Conservation (phyloP, 805 yeast genomes). For the Myxozyma geophila region DNA sequence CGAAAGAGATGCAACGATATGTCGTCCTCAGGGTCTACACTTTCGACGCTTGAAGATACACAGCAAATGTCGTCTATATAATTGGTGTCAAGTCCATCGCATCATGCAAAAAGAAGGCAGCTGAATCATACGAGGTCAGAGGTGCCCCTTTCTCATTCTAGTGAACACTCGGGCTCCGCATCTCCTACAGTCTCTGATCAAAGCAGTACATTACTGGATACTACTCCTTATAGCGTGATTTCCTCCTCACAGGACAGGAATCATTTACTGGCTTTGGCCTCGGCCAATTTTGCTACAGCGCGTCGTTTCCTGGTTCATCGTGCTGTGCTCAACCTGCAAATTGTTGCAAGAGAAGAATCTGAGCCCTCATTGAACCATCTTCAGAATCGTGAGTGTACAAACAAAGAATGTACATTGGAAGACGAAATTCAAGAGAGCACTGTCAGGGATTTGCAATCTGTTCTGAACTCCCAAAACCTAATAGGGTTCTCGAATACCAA, state of each 20-base stretch:
- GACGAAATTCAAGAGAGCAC: neutral
- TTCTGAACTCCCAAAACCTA: neutral
- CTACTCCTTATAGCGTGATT: neutral
- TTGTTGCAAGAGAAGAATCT: neutral
- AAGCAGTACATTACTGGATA: neutral
- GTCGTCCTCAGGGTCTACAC: neutral
- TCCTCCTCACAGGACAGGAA: neutral
- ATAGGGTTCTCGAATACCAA: neutral
- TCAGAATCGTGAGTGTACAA: too few relatives aligned
- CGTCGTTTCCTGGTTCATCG: slow-evolving; percentile 10
- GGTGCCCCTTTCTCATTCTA: neutral
- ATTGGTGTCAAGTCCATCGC: neutral
- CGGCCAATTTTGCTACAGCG: slow-evolving; percentile 7
- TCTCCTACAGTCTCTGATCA: neutral
- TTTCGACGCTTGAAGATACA: slow-evolving; percentile 7
- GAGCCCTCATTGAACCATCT: too few relatives aligned
- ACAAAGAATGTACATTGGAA: slow-evolving; percentile 2
- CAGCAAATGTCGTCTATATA: neutral
- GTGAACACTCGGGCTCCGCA: neutral
- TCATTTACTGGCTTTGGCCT: neutral
- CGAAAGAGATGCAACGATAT: too few relatives aligned
- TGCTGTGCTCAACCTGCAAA: neutral
- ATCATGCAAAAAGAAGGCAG: neutral
- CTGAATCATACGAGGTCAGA: neutral
- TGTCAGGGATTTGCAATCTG: neutral